A percentile compares a stretch with the other conserved stretches of the same genome.
phyloP scores from a whole-genome alignment of 2,329 filamentous ascomycete genomes.

The Lithohypha guttulata region DNA sequence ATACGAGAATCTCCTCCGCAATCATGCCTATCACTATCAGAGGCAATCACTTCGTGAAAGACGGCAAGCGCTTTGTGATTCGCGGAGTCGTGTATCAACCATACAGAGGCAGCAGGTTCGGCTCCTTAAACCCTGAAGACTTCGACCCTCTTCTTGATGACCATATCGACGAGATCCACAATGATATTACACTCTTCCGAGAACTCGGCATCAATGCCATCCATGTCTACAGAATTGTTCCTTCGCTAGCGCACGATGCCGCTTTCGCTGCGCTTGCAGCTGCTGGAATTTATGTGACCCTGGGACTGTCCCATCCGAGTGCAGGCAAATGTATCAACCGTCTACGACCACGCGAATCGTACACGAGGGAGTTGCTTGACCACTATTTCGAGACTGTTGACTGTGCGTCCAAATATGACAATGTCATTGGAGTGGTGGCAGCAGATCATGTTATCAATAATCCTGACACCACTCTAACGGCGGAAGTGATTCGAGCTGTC shows the following conservation, averaged over 20 bases:
- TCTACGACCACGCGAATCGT: constrained; percentile 55
- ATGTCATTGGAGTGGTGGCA: constrained; percentile 75
- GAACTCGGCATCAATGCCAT: constrained; percentile 79
- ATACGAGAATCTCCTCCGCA: no score
- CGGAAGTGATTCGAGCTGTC: constrained; percentile 66
- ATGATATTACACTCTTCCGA: constrained; percentile 71
- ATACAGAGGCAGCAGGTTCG: neutral
- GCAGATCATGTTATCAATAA: constrained; percentile 70
- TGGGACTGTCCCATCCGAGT: constrained; percentile 81
- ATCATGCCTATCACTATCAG: constrained; percentile 1
- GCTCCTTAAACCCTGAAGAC: neutral
- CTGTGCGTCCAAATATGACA: constrained; percentile 67
- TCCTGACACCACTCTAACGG: constrained; percentile 49
- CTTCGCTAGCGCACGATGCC: constrained; percentile 63
- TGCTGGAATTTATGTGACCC: constrained; percentile 79
- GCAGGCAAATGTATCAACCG: constrained; percentile 81
- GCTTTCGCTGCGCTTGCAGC: constrained; percentile 72
- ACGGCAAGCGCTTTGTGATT: constrained; percentile 6
- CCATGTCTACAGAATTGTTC: constrained; percentile 84
- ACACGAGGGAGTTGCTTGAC: constrained; percentile 76
- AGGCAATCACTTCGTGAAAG: neutral
- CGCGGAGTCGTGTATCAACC: constrained; percentile 11
- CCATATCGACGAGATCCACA: constrained; percentile 34
- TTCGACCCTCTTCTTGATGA: constrained; percentile 6
- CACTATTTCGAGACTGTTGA: constrained; percentile 78